A percentile compares a stretch with the other conserved stretches of the same genome.
These are phyloP conservation scores for Amylocystis lapponica DNA, from an alignment of 768 basidiomycete genomes.

Conservation along the genomic window DNA sequence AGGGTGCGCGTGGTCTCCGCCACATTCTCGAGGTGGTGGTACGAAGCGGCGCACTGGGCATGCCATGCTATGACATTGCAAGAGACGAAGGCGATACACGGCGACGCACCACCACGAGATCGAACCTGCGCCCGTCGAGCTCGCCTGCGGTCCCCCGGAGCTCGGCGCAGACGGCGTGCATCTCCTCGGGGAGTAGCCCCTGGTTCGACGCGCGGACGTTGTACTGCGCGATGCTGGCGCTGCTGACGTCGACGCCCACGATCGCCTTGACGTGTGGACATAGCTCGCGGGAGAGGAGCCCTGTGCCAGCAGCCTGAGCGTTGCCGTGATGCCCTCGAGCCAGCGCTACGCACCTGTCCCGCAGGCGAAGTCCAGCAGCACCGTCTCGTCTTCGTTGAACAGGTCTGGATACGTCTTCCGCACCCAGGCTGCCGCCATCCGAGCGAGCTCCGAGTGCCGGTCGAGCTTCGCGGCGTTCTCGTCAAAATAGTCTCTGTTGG, in stretches of 20 bases:
- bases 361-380: slow-evolving; percentile 70
- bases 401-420: slow-evolving; percentile 16
- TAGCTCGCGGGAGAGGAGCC: slow-evolving; percentile 56
- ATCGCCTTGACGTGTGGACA: slow-evolving; percentile 55
- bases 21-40: slow-evolving; percentile 56
- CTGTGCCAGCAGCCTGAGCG: slow-evolving; percentile 28
- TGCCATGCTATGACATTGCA: not conserved
- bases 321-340: not conserved
- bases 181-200: slow-evolving; percentile 58
- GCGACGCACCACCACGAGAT: slow-evolving; percentile 59
- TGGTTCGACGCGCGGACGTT: slow-evolving; percentile 53
- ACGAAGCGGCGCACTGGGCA: slow-evolving; percentile 53
- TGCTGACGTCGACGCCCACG: slow-evolving; percentile 73
- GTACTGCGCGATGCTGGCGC: slow-evolving; percentile 61
- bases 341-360: slow-evolving; percentile 45
- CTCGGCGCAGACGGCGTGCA: slow-evolving; percentile 53
- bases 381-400: slow-evolving; percentile 52
- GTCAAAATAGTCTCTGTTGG: slow-evolving; percentile 37
- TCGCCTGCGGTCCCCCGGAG: slow-evolving; percentile 42
- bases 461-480: slow-evolving; percentile 24
- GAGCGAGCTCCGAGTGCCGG: slow-evolving; percentile 17
- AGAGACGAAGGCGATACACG: not conserved
- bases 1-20: slow-evolving; percentile 45
- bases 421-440: slow-evolving; percentile 24
- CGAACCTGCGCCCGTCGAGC: slow-evolving; percentile 52